Conservation (phyloP, 169 alveolate genomes). For the Neospora caninum region DNA sequence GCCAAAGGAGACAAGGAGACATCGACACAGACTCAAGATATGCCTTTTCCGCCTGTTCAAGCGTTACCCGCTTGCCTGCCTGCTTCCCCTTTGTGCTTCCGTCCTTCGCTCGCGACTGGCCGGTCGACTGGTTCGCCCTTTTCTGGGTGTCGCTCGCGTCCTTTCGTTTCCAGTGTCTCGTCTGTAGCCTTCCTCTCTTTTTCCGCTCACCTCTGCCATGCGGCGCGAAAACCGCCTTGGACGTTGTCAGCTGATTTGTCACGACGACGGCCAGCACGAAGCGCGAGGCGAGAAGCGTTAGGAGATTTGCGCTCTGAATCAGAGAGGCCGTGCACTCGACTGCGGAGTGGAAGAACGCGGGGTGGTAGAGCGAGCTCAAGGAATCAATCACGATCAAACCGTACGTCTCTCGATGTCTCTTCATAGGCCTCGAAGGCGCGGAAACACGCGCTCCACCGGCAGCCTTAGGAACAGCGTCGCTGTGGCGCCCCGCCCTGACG, state of each 20-base stretch:
- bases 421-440: background rate
- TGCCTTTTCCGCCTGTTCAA: no score
- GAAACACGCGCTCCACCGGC: background rate
- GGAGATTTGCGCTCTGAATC: background rate
- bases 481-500: no score
- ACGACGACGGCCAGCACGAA: background rate
- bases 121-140: no score
- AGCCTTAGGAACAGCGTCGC: background rate
- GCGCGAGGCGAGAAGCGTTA: background rate
- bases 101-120: no score
- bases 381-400: background rate
- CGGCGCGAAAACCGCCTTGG: background rate
- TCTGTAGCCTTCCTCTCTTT: no score
- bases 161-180: no score
- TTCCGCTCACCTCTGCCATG: background rate
- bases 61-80: no score
- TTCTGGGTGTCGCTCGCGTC: no score
- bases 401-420: background rate
- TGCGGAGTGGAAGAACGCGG: slow-evolving; percentile 26
- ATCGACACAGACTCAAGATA: no score
- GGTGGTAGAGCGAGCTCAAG: slow-evolving; percentile 22
- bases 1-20: no score
- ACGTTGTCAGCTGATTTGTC: slow-evolving; percentile 3
- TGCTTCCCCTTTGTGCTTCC: no score
- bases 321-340: slow-evolving; percentile 32